Percentiles rank a stretch among this genome's conserved stretches.
Evolutionary conservation across 352 stramenopile species (phyloP).

Genomic region (Aphanomyces invadans): DNA sequence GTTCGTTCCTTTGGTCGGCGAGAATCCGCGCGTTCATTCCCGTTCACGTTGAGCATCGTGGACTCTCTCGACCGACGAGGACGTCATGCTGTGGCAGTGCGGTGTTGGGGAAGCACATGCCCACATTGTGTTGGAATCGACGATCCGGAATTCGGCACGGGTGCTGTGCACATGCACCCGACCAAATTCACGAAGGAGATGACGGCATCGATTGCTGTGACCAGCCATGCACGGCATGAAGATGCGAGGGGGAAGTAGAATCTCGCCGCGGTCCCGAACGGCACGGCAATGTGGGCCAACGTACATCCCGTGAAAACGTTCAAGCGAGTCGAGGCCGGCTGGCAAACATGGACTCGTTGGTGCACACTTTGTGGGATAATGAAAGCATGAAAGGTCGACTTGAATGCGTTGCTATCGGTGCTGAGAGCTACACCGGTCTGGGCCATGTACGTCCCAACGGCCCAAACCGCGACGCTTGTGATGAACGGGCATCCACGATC

Average conservation of each 20-base stretch:
- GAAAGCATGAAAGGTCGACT: no score
- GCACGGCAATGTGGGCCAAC: not conserved
- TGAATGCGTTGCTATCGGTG: no score
- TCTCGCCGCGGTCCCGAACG: not conserved
- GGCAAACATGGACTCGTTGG: no score
- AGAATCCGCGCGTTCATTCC: conserved; percentile 58
- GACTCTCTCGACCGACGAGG: no score
- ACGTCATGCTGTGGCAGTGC: not conserved
- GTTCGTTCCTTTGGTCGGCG: conserved; percentile 33
- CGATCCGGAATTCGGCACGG: not conserved
- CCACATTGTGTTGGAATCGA: not conserved
- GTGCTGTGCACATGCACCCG: not conserved
- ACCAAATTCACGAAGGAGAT: not conserved
- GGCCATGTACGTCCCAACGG: no score
- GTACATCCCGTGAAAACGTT: no score
- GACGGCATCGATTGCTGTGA: not conserved
- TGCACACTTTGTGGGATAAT: no score
- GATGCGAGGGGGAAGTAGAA: not conserved
- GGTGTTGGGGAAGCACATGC: not conserved
- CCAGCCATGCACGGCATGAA: conserved; percentile 1
- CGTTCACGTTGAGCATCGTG: conserved; percentile 43
- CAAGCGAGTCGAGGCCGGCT: no score
- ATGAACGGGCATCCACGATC: no score
- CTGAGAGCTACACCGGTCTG: no score
- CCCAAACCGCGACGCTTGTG: no score